Evolutionary conservation across 2,329 filamentous ascomycete species (phyloP).

Genomic region (Ophiocordyceps robertsii): DNA sequence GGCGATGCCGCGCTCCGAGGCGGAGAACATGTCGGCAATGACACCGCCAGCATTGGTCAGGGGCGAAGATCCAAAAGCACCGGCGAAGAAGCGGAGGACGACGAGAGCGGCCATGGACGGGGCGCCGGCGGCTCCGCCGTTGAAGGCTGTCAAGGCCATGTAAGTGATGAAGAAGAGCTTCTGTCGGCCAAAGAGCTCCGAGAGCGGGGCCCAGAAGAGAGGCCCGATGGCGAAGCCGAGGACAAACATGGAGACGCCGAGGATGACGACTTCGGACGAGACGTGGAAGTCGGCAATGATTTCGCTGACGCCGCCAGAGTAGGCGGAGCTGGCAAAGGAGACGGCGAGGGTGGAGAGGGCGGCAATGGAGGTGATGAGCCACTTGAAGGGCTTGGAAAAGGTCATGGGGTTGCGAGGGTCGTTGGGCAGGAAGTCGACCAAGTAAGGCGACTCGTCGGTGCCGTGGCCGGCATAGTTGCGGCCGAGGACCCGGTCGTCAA

Average conservation of each 20-base stretch:
- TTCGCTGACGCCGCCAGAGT: slow-evolving; percentile 40
- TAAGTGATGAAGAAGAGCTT: slow-evolving; percentile 47
- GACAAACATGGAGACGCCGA: slow-evolving; percentile 53
- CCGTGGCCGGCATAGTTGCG: slow-evolving; percentile 46
- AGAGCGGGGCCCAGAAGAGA: slow-evolving; percentile 52
- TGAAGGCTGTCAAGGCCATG: slow-evolving; percentile 45
- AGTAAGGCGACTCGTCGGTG: slow-evolving; percentile 52
- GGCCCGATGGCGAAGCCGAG: slow-evolving; percentile 49
- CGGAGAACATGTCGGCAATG: slow-evolving; percentile 49
- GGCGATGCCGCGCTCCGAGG: slow-evolving; percentile 40
- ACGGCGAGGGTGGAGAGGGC: slow-evolving; percentile 56
- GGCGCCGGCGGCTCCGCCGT: slow-evolving; percentile 42
- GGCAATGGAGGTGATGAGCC: slow-evolving; percentile 48
- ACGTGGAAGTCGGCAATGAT: slow-evolving; percentile 42
- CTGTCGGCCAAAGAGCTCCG: slow-evolving; percentile 49
- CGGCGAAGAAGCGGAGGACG: slow-evolving; percentile 56
- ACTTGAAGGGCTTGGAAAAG: slow-evolving; percentile 45
- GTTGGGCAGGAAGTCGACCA: slow-evolving; percentile 53
- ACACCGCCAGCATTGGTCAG: slow-evolving; percentile 50
- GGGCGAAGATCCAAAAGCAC: slow-evolving; percentile 47
- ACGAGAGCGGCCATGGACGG: slow-evolving; percentile 46
- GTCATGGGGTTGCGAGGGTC: slow-evolving; percentile 56
- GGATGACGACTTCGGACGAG: slow-evolving; percentile 36
- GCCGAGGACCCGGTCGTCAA: slow-evolving; percentile 42
- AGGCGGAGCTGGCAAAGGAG: slow-evolving; percentile 57